These are phyloP conservation scores for Monosporozyma solicola DNA, from an alignment of 805 yeast species.

Conservation along the genomic window DNA sequence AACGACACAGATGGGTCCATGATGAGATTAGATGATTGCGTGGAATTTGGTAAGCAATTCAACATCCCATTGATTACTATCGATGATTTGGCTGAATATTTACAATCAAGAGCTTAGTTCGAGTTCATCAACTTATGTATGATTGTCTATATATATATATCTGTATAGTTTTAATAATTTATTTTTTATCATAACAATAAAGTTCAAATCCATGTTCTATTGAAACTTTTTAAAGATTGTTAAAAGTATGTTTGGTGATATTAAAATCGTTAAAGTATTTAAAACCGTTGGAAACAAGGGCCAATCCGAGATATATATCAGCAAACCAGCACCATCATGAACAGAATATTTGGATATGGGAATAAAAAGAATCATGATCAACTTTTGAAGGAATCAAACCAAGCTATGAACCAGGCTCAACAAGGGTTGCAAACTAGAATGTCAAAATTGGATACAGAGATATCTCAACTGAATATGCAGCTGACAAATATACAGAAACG, in stretches of 20 bases:
- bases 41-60: slow-evolving; percentile 52
- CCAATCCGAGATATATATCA: neutral
- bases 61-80: slow-evolving; percentile 69
- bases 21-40: slow-evolving; percentile 89
- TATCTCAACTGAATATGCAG: slow-evolving; percentile 27
- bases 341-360: slow-evolving; percentile 30
- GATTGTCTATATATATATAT: slow-evolving; percentile 1
- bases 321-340: slow-evolving; percentile 13
- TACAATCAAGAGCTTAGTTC: neutral
- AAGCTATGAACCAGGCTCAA: slow-evolving; percentile 29
- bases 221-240: neutral
- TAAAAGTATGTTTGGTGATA: neutral
- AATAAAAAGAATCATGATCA: slow-evolving; percentile 27
- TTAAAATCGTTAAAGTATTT: too few relatives aligned
- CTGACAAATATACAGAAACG: slow-evolving; percentile 23
- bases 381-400: slow-evolving; percentile 25
- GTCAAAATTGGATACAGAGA: slow-evolving; percentile 29
- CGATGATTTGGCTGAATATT: slow-evolving; percentile 54
- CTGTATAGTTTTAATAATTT: neutral
- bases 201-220: neutral
- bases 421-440: slow-evolving; percentile 23
- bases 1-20: slow-evolving; percentile 88
- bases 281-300: too few relatives aligned
- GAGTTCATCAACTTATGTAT: slow-evolving; percentile 3
- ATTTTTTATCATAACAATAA: neutral